Base-by-base conservation (phyloP, 176 grass and related monocot species). In the Phoenix dactylifera region DNA sequence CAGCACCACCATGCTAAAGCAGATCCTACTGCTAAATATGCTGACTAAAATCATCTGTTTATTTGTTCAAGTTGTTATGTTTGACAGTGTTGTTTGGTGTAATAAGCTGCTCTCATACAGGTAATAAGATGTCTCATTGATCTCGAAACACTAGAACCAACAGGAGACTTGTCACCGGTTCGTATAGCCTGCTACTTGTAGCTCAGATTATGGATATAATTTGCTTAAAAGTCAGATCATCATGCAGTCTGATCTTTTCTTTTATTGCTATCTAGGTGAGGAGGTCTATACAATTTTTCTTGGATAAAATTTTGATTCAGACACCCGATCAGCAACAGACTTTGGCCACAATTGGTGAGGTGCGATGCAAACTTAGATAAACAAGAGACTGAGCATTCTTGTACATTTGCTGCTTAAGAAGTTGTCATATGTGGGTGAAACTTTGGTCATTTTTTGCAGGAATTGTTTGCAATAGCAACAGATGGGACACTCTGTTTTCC, bases 401-500 rank as follows among this genome's bases (percentile, higher is more conserved):
- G 32, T 44, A 12, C 35, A 44, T 44, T 44, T 44, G 10, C 35
- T 44, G 9, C 35, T 44, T 44, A 44, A 44, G 10, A 44, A 12
- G 10, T 44, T 12, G 7, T 35, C 4, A 3, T 12, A 44, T 14
- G 35, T 44, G 9, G 35, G 35, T 14, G 35, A 44, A 44, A 52
- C n/a, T 53, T 15, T 18, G 10, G 70, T 49, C 52, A 49, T 16
- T 25, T 26, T 72, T 82, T 86, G 1, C 55, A 96, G 92, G 92
- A 96, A 60, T 88, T 96, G 63, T 96, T 96, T 88, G 86, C 92
- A 7, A 87, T 96, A 82, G 86, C 83, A 19, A 78, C 84, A 66
- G 92, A 96, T 87, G 86, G 90, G 51, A 83, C 86, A 63, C 87
- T 96, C 62, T 83, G 92, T 14, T 96, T 96, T 67, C 92, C 92